Evolutionary conservation across 2,329 filamentous ascomycete species (phyloP).

Genomic region (Phialophora tarda): DNA sequence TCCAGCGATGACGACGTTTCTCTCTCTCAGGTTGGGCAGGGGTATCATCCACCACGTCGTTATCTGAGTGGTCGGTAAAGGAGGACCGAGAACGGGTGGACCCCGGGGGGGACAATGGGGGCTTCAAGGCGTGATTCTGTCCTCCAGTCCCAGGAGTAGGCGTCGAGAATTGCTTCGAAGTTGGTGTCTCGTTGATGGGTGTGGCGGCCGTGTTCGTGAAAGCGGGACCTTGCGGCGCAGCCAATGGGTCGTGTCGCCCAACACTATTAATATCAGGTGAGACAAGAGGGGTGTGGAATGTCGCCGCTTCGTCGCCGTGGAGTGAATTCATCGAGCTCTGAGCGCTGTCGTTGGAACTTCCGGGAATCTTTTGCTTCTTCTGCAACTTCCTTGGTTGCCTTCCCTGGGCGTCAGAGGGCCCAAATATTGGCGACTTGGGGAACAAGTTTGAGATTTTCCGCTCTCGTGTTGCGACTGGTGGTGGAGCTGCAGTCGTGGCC

Average conservation of each 20-base stretch:
- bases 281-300: constrained; percentile 43
- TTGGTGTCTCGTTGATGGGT: constrained; percentile 39
- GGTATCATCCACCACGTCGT: constrained; percentile 68
- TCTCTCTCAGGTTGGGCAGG: constrained; percentile 59
- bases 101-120: constrained; percentile 73
- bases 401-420: constrained; percentile 49
- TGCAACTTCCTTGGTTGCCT: constrained; percentile 83
- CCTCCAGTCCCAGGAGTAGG: constrained; percentile 51
- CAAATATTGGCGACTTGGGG: constrained; percentile 67
- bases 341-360: constrained; percentile 80
- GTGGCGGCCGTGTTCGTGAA: constrained; percentile 44
- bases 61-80: constrained; percentile 79
- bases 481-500: constrained; percentile 43
- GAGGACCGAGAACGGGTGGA: constrained; percentile 75
- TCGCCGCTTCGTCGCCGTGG: constrained; percentile 46
- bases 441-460: constrained; percentile 73
- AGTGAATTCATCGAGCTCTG: constrained; percentile 88
- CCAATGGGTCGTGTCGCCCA: constrained; percentile 40
- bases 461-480: constrained; percentile 63
- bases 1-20: constrained; percentile 73
- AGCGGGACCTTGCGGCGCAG: constrained; percentile 41
- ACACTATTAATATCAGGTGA: constrained; percentile 44
- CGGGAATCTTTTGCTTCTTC: constrained; percentile 78
- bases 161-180: constrained; percentile 18
- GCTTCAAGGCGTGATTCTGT: constrained; percentile 62